Evolutionary conservation across 208 protist genomes (phyloP).

Genomic region (Trypanosoma rangeli): DNA sequence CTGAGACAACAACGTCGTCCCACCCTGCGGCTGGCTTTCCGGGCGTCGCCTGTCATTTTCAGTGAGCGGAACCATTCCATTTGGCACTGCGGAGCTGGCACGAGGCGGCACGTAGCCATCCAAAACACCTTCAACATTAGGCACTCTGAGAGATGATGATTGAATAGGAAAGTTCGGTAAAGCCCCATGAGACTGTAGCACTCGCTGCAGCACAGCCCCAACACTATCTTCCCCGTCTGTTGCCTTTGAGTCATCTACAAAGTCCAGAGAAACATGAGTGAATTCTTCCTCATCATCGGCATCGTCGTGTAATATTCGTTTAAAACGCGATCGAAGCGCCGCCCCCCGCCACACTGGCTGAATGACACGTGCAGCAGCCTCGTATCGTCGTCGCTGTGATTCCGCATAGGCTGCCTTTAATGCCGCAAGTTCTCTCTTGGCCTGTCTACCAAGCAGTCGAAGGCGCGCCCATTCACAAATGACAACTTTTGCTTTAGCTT

Average conservation of each 20-base stretch:
- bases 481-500: constrained; percentile 31
- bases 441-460: constrained; percentile 24
- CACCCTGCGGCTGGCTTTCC: constrained; percentile 9
- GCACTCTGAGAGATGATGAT: not conserved
- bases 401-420: constrained; percentile 24
- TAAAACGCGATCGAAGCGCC: constrained; percentile 60
- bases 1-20: not conserved
- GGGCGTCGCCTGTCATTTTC: constrained; percentile 1
- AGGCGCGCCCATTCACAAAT: constrained; percentile 36
- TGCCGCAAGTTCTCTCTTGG: constrained; percentile 34
- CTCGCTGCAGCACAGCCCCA: constrained; percentile 39
- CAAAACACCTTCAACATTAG: not conserved
- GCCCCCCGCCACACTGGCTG: constrained; percentile 87
- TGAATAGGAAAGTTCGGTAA: constrained; percentile 14
- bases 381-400: constrained; percentile 35
- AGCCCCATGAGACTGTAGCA: constrained; percentile 34
- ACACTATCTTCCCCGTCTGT: constrained; percentile 26
- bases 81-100: not conserved
- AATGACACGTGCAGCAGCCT: constrained; percentile 64
- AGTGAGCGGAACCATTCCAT: not conserved
- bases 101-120: not conserved
- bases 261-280: constrained; percentile 41
- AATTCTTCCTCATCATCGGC: constrained; percentile 50
- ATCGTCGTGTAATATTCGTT: constrained; percentile 40
- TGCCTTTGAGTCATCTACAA: constrained; percentile 26